Conservation (phyloP, 176 grass and related monocot species). For the Poa annua region DNA sequence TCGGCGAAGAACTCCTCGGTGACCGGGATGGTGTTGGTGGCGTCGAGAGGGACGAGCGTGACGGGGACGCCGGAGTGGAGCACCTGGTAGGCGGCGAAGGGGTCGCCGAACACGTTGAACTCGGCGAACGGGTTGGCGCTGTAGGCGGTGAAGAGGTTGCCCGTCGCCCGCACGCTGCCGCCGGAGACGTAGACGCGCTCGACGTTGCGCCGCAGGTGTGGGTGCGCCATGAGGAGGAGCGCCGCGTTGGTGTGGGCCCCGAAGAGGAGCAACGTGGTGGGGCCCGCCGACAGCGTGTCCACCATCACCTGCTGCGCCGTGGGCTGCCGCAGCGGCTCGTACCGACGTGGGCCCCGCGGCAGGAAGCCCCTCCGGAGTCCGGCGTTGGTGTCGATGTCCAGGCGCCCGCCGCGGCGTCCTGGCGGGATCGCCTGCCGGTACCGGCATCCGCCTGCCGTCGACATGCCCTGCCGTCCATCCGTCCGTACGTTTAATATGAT, state of each 20-base stretch:
- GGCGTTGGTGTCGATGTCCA: slow-evolving; percentile 67
- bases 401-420: slow-evolving; percentile 39
- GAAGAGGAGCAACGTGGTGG: slow-evolving; percentile 61
- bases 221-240: slow-evolving; percentile 71
- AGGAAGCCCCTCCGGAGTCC: slow-evolving; percentile 62
- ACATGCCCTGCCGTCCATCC: slow-evolving; percentile 51
- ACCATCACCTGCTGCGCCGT: slow-evolving; percentile 73
- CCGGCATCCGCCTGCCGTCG: slow-evolving; percentile 70
- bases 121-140: slow-evolving; percentile 72
- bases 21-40: slow-evolving; percentile 76
- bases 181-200: slow-evolving; percentile 75
- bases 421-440: slow-evolving; percentile 72
- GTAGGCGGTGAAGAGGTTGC: slow-evolving; percentile 75
- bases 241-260: slow-evolving; percentile 77
- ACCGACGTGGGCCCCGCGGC: slow-evolving; percentile 58
- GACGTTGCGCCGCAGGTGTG: slow-evolving; percentile 56
- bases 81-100: slow-evolving; percentile 81
- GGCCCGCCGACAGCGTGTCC: slow-evolving; percentile 55
- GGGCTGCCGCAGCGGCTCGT: slow-evolving; percentile 67
- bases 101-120: slow-evolving; percentile 86
- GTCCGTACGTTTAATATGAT: not conserved
- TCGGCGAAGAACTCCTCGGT: slow-evolving; percentile 55
- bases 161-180: slow-evolving; percentile 53
- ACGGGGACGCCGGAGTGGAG: slow-evolving; percentile 85
- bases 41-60: slow-evolving; percentile 81